Percentiles rank a stretch among this genome's conserved stretches.
phyloP scores from a whole-genome alignment of 2,329 filamentous ascomycete species.

The Neonectria ditissima region DNA sequence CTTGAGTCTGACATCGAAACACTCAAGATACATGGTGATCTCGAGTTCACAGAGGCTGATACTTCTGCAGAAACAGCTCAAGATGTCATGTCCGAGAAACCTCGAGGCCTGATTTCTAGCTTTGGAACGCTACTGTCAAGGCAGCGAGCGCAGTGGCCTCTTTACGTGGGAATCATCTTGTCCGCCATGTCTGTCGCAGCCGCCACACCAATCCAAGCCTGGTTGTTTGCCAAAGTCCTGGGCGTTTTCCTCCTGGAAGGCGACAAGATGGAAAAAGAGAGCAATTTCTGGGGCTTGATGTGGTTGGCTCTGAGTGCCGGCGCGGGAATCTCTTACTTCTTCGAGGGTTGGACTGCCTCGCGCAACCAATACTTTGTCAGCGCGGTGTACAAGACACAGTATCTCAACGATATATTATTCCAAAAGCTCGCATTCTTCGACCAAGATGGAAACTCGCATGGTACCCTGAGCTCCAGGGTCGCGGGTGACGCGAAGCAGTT shows the following conservation, averaged over 20 bases:
- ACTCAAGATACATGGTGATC: background rate
- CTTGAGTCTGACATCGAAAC: constrained; percentile 9
- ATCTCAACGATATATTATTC: constrained; percentile 46
- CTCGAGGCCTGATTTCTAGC: constrained; percentile 19
- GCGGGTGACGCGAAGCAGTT: constrained; percentile 48
- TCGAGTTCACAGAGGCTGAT: background rate
- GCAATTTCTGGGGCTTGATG: constrained; percentile 48
- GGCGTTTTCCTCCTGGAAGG: constrained; percentile 40
- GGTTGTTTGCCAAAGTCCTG: constrained; percentile 46
- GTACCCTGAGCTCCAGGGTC: constrained; percentile 43
- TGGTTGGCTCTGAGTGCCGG: constrained; percentile 47
- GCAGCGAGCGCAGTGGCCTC: constrained; percentile 40
- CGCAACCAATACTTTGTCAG: constrained; percentile 33
- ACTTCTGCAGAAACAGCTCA: background rate
- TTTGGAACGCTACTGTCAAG: constrained; percentile 38
- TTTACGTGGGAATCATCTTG: constrained; percentile 41
- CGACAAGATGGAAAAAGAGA: constrained; percentile 44
- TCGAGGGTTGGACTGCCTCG: constrained; percentile 37
- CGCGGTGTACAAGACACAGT: constrained; percentile 43
- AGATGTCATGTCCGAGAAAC: background rate
- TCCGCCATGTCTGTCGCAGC: constrained; percentile 43
- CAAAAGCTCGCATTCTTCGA: constrained; percentile 48
- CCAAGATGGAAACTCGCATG: constrained; percentile 45
- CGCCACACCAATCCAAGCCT: constrained; percentile 46
- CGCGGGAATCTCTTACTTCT: constrained; percentile 45